Conservation (phyloP, 106 monocot genomes). For the Agapanthus africanus region DNA sequence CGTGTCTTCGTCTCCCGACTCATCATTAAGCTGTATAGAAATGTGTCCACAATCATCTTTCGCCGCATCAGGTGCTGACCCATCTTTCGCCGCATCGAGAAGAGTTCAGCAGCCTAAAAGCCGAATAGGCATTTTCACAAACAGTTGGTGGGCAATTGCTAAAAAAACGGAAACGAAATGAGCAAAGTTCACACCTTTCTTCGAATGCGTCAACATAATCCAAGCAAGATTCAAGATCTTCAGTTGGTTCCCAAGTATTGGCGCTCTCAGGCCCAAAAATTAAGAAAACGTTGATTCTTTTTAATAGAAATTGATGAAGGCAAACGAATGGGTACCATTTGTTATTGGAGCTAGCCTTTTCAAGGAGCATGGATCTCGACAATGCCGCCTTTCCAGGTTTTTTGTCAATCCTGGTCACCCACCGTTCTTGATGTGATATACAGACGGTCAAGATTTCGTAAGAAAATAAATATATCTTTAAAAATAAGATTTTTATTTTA, state of each 20-base stretch:
- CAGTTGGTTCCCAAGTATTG: slow-evolving; percentile 93
- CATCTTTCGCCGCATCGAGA: slow-evolving; percentile 12
- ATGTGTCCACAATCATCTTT: slow-evolving; percentile 13
- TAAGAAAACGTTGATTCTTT: neutral
- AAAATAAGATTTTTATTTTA: no score
- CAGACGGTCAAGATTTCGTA: no score
- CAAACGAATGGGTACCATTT: slow-evolving; percentile 39
- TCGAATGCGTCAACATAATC: slow-evolving; percentile 79
- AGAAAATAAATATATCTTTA: no score
- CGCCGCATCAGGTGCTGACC: neutral
- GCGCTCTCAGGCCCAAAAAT: slow-evolving; percentile 63
- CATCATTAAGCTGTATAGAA: slow-evolving; percentile 14
- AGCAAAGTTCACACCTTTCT: slow-evolving; percentile 3
- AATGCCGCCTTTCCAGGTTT: no score
- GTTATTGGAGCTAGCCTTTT: slow-evolving; percentile 62
- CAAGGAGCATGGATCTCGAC: no score
- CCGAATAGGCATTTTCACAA: neutral
- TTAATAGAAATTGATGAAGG: neutral
- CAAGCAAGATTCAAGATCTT: slow-evolving; percentile 56
- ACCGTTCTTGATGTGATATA: no score
- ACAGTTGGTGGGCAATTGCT: neutral
- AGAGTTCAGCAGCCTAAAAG: no score
- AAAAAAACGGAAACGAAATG: neutral
- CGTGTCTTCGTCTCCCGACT: slow-evolving; percentile 24
- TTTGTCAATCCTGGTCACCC: no score